Conservation (phyloP, 768 basidiomycete genomes). For the Tremella yokohamensis region DNA sequence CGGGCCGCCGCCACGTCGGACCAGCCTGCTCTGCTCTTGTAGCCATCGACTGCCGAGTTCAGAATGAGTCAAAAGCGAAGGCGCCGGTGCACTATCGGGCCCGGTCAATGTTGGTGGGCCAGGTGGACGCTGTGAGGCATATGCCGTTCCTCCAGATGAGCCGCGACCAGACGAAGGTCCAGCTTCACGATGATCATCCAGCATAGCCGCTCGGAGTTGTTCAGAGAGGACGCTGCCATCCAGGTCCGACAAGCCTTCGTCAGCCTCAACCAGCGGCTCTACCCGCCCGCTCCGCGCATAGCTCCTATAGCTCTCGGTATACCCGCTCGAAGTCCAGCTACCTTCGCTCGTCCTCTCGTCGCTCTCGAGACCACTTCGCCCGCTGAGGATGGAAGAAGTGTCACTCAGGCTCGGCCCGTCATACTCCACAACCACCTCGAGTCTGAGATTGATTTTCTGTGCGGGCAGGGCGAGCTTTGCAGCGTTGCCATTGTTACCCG, state of each 20-base stretch:
- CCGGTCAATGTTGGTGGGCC: conserved; percentile 16
- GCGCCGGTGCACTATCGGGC: conserved; percentile 25
- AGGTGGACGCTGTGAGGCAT: too few relatives aligned
- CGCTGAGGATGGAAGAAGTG: conserved; percentile 72
- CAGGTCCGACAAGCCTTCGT: conserved; percentile 4
- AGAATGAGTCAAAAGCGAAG: conserved; percentile 30
- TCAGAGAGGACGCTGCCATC: too few relatives aligned
- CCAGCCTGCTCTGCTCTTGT: conserved; percentile 71
- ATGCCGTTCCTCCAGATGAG: not conserved
- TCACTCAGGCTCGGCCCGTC: conserved; percentile 89
- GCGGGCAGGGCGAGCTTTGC: conserved; percentile 25
- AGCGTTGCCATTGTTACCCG: conserved; percentile 59
- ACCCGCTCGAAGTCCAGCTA: conserved; percentile 25
- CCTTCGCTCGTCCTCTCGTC: conserved; percentile 51
- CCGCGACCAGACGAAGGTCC: too few relatives aligned
- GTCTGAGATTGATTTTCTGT: conserved; percentile 69
- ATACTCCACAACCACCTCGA: conserved; percentile 77
- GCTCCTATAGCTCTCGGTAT: conserved; percentile 11
- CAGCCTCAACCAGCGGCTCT: conserved; percentile 1
- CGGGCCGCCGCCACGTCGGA: conserved; percentile 55
- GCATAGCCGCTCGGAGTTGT: not conserved
- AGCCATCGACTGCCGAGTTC: conserved; percentile 78
- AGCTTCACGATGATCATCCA: not conserved
- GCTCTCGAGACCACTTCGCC: conserved; percentile 65
- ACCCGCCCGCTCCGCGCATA: not conserved